Conservation (phyloP, 2,329 filamentous ascomycete species). For the Purpureocillium lavendulum region DNA sequence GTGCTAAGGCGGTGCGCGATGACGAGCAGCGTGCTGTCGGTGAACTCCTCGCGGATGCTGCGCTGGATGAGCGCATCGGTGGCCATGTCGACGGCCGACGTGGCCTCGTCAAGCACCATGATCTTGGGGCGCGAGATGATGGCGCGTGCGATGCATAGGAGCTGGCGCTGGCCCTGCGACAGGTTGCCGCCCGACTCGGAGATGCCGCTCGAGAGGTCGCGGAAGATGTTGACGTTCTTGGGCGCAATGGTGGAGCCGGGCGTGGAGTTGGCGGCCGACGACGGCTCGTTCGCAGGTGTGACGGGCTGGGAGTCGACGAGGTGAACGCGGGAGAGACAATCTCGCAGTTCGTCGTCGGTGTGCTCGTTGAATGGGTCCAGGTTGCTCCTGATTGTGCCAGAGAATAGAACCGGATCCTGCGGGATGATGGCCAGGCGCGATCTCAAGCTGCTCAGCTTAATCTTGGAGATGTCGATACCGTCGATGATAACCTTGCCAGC, state of each 20-base stretch:
- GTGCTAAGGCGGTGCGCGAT: slow-evolving; percentile 71
- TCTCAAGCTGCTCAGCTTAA: slow-evolving; percentile 61
- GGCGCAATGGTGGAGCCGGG: slow-evolving; percentile 20
- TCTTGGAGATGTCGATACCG: slow-evolving; percentile 64
- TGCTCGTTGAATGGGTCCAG: slow-evolving; percentile 70
- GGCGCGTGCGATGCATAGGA: slow-evolving; percentile 65
- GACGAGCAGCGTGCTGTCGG: slow-evolving; percentile 58
- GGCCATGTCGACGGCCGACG: slow-evolving; percentile 68
- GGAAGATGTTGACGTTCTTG: slow-evolving; percentile 58
- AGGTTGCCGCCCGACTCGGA: slow-evolving; percentile 67
- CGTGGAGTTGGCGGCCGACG: slow-evolving; percentile 24
- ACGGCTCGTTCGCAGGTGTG: slow-evolving; percentile 29
- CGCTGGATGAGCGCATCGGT: slow-evolving; percentile 69
- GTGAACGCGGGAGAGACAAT: slow-evolving; percentile 63
- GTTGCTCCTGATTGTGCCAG: slow-evolving; percentile 67
- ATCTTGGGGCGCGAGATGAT: slow-evolving; percentile 66
- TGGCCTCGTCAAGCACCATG: slow-evolving; percentile 75
- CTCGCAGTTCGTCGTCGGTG: slow-evolving; percentile 58
- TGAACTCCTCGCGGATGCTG: slow-evolving; percentile 64
- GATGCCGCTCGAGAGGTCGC: slow-evolving; percentile 52
- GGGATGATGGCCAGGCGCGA: slow-evolving; percentile 75
- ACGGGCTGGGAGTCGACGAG: slow-evolving; percentile 39
- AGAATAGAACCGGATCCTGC: slow-evolving; percentile 76
- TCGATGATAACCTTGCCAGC: slow-evolving; percentile 63
- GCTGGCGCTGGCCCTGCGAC: slow-evolving; percentile 68